Percentiles rank a stretch among this genome's conserved stretches.
Conservation (phyloP, 768 basidiomycete species). For the Floccularia luteovirens region DNA sequence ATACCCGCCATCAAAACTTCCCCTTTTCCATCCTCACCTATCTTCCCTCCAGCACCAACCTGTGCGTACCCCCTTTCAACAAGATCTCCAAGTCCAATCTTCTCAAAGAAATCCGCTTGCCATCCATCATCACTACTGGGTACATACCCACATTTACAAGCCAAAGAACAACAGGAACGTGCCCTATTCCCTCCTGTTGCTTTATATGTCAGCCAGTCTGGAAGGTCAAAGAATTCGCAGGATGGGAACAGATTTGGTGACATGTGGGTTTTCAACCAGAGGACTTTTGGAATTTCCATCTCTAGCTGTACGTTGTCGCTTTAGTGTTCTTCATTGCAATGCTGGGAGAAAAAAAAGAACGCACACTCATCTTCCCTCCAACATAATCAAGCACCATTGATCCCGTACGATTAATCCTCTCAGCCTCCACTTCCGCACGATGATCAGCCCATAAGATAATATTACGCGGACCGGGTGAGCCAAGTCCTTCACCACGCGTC, state of each 20-base stretch:
- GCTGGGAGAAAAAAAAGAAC: slow-evolving; percentile 10
- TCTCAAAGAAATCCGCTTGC: slow-evolving; percentile 80
- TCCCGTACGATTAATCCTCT: slow-evolving; percentile 78
- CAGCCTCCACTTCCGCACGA: slow-evolving; percentile 87
- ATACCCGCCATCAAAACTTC: slow-evolving; percentile 74
- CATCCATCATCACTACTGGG: slow-evolving; percentile 83
- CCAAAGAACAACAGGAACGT: slow-evolving; percentile 88
- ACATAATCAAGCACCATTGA: slow-evolving; percentile 90
- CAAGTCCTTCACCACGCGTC: slow-evolving; percentile 59
- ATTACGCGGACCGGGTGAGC: slow-evolving; percentile 67
- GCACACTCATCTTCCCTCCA: slow-evolving; percentile 91
- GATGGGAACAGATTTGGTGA: slow-evolving; percentile 53
- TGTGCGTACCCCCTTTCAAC: slow-evolving; percentile 63
- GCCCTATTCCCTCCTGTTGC: slow-evolving; percentile 69
- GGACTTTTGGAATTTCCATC: slow-evolving; percentile 97
- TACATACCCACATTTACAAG: slow-evolving; percentile 94
- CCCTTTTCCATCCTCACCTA: too few species aligned
- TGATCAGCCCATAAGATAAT: slow-evolving; percentile 97
- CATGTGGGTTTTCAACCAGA: slow-evolving; percentile 96
- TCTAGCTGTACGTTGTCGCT: slow-evolving; percentile 53
- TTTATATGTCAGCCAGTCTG: slow-evolving; percentile 93
- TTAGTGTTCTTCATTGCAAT: not conserved
- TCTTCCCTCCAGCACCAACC: slow-evolving; percentile 57
- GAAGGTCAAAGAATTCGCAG: slow-evolving; percentile 86
- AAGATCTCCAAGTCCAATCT: slow-evolving; percentile 74